Conservation (phyloP, 805 yeast genomes). For the Candida boleticola region DNA sequence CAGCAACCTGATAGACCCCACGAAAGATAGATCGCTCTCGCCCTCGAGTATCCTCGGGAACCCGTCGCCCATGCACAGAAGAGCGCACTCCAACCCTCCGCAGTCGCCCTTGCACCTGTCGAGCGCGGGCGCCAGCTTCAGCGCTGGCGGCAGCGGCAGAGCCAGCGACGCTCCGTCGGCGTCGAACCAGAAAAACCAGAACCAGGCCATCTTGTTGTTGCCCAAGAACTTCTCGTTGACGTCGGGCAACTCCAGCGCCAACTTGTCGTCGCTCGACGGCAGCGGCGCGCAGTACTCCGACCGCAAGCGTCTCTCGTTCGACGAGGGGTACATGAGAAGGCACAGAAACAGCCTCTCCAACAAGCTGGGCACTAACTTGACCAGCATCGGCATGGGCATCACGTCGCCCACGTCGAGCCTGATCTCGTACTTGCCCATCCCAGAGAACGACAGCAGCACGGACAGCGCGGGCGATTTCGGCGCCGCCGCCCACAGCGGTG, state of each 20-base stretch:
- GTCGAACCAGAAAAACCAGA: slow-evolving; percentile 13
- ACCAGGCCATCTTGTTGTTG: slow-evolving; percentile 48
- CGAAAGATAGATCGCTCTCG: slow-evolving; percentile 25
- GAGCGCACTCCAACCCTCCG: slow-evolving; percentile 36
- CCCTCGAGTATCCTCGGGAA: slow-evolving; percentile 16
- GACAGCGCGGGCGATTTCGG: no score
- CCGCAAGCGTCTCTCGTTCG: slow-evolving; percentile 27
- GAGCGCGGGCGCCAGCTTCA: slow-evolving; percentile 5
- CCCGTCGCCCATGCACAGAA: slow-evolving; percentile 25
- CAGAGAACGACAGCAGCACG: not conserved
- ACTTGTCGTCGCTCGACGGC: not conserved
- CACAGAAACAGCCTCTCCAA: not conserved
- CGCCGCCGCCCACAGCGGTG: no score
- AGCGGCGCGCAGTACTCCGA: slow-evolving; percentile 6
- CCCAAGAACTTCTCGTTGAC: slow-evolving; percentile 46
- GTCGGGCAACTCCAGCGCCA: slow-evolving; percentile 4
- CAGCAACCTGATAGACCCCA: not conserved
- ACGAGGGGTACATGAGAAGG: slow-evolving; percentile 15
- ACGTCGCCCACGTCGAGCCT: slow-evolving; percentile 1
- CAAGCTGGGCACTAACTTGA: slow-evolving; percentile 12
- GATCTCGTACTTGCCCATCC: slow-evolving; percentile 1
- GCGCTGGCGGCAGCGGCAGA: not conserved
- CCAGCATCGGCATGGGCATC: slow-evolving; percentile 17
- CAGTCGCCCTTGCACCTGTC: slow-evolving; percentile 14
- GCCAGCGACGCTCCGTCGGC: slow-evolving; percentile 2